phyloP scores from a whole-genome alignment of 2,329 filamentous ascomycete species.

The Cladosporium sp. region DNA sequence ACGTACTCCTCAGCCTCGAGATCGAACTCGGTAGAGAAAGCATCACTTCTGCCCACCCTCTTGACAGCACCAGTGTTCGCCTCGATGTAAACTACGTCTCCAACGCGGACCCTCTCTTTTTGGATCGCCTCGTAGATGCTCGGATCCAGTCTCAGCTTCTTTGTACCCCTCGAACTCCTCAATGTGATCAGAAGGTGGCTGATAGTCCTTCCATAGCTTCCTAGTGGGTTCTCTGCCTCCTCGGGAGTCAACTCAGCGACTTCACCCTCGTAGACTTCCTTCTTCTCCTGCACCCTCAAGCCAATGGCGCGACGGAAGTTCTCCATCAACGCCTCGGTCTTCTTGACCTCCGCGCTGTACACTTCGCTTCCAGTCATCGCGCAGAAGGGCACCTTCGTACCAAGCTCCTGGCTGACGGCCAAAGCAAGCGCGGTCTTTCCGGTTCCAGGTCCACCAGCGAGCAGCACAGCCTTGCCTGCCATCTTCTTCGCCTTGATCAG shows the following conservation, averaged over 20 bases:
- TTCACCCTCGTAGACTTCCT: constrained; percentile 98
- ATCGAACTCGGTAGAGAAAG: constrained; percentile 97
- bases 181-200: constrained; percentile 91
- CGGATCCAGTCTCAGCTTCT: constrained; percentile 94
- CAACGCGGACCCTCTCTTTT: constrained; percentile 93
- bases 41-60: constrained; percentile 91
- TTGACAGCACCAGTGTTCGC: constrained; percentile 98
- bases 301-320: constrained; percentile 97
- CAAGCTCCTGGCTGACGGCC: constrained; percentile 93
- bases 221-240: constrained; percentile 95
- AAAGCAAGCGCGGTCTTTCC: constrained; percentile 96
- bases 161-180: constrained; percentile 94
- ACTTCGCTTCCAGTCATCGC: constrained; percentile 98
- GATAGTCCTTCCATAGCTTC: constrained; percentile 96
- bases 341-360: constrained; percentile 98
- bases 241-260: constrained; percentile 97
- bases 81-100: constrained; percentile 98
- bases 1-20: constrained; percentile 99
- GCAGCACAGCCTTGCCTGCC: constrained; percentile 88
- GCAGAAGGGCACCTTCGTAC: constrained; percentile 97
- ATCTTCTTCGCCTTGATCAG: constrained; percentile 96
- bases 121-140: constrained; percentile 99
- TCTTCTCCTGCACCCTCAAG: constrained; percentile 94
- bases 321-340: constrained; percentile 98
- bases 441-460: constrained; percentile 92